Base-by-base conservation (phyloP, 2,329 filamentous ascomycete genomes). In the Knoxdaviesia proteae region DNA sequence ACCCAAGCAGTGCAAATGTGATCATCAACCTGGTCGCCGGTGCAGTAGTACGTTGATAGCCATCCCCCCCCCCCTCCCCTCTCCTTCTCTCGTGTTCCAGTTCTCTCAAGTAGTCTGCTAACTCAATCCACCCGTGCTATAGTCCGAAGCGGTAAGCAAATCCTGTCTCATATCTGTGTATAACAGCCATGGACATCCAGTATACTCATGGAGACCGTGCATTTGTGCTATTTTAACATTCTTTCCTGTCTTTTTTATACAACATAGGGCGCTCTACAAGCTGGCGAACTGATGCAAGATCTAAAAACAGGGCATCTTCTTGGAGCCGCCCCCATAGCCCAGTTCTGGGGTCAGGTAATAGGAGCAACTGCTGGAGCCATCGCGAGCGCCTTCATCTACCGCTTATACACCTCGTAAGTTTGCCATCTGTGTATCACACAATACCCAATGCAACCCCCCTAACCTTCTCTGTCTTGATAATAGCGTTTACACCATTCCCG, bases 271-370 rank as follows among this genome's bases (percentile, higher is more conserved):
- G 90, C 90, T 4, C 66, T 96, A 5, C 90, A 98, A 63, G 88
- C 90, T 3, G 90, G 90, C 6, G 90, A 98, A 58, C 74, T 98
- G 44, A 83, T 98, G 71, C 90, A 98, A 56, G 90, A 98, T 56
- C 70, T 98, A 32, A 98, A 98, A 58, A 94, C 90, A 0, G 90
- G 90, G 0, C 87, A 98, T 58, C 64, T 98, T 0, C 70, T 98
- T 1, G 87, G 88, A 7, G 90, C 90, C 1, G 82, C 84, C 4
- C 90, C 90, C 0, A 90, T 82, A 51, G 90, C 90, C 0, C 90
- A 98, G 53, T 98, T 98, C 56, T 94, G 84, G 69, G 90, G 90
- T 1, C 90, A 98, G 56, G 74, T 96, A 20, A 87, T 98, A 42
- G 90, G 90, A 5, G 84, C 80, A 34, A 79, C 83, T 0, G 76